A percentile compares a stretch with the other conserved stretches of the same genome.
Evolutionary conservation across 148 eudicot species (phyloP).

Genomic region (Suaeda aralocaspica): DNA sequence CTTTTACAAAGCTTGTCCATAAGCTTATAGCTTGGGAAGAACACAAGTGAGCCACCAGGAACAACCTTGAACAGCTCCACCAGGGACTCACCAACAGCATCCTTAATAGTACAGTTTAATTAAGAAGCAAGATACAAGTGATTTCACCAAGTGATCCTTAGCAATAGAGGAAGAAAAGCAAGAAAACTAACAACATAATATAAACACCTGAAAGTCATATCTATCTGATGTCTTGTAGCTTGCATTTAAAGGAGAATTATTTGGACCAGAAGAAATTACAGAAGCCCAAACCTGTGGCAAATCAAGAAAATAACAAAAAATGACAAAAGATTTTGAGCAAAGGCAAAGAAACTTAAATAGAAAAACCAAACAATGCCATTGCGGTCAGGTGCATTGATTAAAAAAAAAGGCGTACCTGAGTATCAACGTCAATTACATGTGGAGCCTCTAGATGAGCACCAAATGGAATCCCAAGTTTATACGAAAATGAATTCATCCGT

Average conservation of each 20-base stretch:
- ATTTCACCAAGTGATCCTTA: background rate
- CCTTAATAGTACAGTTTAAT: slow-evolving; percentile 66
- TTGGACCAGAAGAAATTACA: slow-evolving; percentile 68
- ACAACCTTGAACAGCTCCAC: slow-evolving; percentile 79
- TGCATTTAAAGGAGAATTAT: slow-evolving; percentile 72
- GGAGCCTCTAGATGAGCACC: slow-evolving; percentile 88
- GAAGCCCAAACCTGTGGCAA: slow-evolving; percentile 71
- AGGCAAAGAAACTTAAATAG: background rate
- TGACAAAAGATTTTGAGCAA: slow-evolving; percentile 11
- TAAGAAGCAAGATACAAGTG: slow-evolving; percentile 3
- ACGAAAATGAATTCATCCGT: slow-evolving; percentile 83
- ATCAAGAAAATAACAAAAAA: background rate
- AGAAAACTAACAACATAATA: background rate
- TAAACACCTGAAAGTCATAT: slow-evolving; percentile 73
- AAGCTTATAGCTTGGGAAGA: slow-evolving; percentile 96
- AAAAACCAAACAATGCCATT: background rate
- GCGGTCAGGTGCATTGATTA: too few relatives aligned
- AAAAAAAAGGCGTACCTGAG: slow-evolving; percentile 69
- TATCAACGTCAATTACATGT: slow-evolving; percentile 77
- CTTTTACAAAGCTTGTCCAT: slow-evolving; percentile 86
- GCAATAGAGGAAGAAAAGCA: background rate
- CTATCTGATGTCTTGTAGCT: slow-evolving; percentile 84
- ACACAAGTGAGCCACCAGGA: slow-evolving; percentile 91
- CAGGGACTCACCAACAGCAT: slow-evolving; percentile 71
- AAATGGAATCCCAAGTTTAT: slow-evolving; percentile 90